These are phyloP conservation scores for Hibiscus mutabilis DNA, from an alignment of 345 rosid genomes.

Conservation along the genomic window DNA sequence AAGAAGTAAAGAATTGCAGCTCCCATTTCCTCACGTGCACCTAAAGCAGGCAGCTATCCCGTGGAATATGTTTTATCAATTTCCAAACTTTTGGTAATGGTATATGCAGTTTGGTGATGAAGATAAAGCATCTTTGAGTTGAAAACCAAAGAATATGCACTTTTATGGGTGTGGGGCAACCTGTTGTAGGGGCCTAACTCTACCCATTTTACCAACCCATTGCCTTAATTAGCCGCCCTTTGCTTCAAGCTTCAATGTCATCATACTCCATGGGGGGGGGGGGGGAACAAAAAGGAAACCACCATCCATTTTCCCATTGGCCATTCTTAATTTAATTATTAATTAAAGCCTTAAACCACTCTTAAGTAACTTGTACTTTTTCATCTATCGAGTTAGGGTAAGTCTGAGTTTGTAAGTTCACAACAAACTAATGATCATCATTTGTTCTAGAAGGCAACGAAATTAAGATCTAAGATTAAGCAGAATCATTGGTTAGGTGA, in stretches of 20 bases:
- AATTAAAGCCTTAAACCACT: background rate
- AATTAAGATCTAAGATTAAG: background rate
- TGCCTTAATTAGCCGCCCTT: background rate
- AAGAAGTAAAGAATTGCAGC: background rate
- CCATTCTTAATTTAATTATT: background rate
- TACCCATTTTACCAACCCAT: background rate
- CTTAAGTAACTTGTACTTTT: background rate
- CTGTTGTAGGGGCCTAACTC: background rate
- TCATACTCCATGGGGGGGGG: no score
- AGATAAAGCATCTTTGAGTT: background rate
- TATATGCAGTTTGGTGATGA: background rate
- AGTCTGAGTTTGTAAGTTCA: background rate
- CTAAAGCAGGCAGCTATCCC: background rate
- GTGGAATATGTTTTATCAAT: background rate
- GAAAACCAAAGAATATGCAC: background rate
- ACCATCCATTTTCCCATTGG: background rate
- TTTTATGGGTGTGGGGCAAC: background rate
- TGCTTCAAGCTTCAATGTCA: background rate
- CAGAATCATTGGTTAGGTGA: background rate
- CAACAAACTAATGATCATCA: background rate
- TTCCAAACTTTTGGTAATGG: no score
- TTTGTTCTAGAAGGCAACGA: background rate
- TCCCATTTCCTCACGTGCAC: constrained; percentile 1
- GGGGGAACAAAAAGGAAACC: no score
- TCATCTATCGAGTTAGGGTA: no score